phyloP scores from a whole-genome alignment of 495 filamentous ascomycete genomes.

The Bacidia gigantensis region DNA sequence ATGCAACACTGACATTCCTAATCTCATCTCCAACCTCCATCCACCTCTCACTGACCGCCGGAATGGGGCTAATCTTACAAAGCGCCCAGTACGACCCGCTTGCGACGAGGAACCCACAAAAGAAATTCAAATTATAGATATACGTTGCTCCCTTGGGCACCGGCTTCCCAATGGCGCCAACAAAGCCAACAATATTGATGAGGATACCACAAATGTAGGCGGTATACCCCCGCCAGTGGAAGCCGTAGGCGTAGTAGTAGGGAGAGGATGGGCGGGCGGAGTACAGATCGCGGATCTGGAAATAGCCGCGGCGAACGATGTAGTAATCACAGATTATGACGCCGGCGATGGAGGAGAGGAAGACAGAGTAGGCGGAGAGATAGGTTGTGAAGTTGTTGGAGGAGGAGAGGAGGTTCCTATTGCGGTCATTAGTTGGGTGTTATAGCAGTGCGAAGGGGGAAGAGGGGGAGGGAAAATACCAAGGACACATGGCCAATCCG shows the following conservation, averaged over 20 bases:
- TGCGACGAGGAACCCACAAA: conserved; percentile 67
- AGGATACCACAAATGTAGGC: conserved; percentile 79
- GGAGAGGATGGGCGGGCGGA: conserved; percentile 48
- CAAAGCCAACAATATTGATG: conserved; percentile 89
- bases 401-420: conserved; percentile 52
- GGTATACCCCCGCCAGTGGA: conserved; percentile 72
- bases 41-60: conserved; percentile 58
- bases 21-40: conserved; percentile 47
- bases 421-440: background rate
- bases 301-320: conserved; percentile 68
- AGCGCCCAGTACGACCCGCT: conserved; percentile 52
- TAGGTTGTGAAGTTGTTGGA: conserved; percentile 93
- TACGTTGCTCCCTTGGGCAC: conserved; percentile 70
- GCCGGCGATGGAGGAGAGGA: conserved; percentile 82
- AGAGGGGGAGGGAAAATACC: conserved; percentile 20
- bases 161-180: conserved; percentile 58
- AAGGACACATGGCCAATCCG: conserved; percentile 75
- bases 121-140: conserved; percentile 85
- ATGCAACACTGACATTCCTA: conserved; percentile 17
- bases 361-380: conserved; percentile 88
- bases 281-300: conserved; percentile 69
- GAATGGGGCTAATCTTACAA: conserved; percentile 55
- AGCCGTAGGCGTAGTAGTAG: conserved; percentile 61
- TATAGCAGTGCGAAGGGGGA: background rate
- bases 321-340: conserved; percentile 90